phyloP scores from a whole-genome alignment of 441 rosid species.

The Macaranga tanarius region DNA sequence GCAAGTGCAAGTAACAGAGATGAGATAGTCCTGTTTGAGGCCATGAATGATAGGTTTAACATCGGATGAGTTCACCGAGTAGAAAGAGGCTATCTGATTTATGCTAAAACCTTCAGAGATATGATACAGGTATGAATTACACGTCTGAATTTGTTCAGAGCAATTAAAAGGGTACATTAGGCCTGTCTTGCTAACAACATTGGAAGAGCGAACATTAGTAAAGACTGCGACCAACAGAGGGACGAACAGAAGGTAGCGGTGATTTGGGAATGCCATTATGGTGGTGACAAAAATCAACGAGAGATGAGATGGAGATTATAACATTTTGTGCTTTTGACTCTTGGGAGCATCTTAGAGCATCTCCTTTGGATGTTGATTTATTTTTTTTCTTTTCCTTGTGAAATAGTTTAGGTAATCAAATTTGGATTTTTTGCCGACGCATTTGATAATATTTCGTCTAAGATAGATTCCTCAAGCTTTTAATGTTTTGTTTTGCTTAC shows the following conservation, averaged over 20 bases:
- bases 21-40: constrained; percentile 28
- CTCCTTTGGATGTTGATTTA: not conserved
- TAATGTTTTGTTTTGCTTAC: not conserved
- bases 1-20: constrained; percentile 39
- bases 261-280: constrained; percentile 24
- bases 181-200: constrained; percentile 16
- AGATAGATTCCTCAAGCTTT: not conserved
- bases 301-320: constrained; percentile 1
- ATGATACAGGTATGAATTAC: constrained; percentile 36
- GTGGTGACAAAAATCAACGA: not conserved
- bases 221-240: constrained; percentile 5
- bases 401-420: not conserved
- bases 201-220: constrained; percentile 4
- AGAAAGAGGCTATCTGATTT: constrained; percentile 29
- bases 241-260: constrained; percentile 9
- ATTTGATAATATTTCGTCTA: not conserved
- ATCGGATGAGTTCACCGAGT: constrained; percentile 28
- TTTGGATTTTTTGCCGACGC: not conserved
- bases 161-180: constrained; percentile 30
- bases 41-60: constrained; percentile 25
- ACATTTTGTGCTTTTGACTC: not conserved
- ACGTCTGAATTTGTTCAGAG: constrained; percentile 11
- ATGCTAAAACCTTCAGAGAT: constrained; percentile 25
- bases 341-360: not conserved
- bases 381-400: not conserved